Evolutionary conservation across 352 stramenopile species (phyloP), one percentile per base, ranked within the genome.

Genomic region (Nothophytophthora sp.): DNA sequence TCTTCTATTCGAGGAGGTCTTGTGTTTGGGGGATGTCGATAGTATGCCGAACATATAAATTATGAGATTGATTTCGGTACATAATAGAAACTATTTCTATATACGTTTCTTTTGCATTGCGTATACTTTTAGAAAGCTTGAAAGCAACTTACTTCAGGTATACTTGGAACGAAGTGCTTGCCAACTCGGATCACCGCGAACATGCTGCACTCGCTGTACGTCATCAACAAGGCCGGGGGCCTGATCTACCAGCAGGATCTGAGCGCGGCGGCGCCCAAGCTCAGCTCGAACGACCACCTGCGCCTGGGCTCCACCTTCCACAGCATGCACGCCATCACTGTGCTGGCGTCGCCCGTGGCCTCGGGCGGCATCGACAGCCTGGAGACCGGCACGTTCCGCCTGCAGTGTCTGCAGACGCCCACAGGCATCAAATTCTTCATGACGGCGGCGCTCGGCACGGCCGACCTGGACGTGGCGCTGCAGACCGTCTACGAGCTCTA

Each of bases 371-470:
- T 98, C 53, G 77, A 97, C 66, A 88, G 82, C 46, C 76, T 98
- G 7, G 89, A 98, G 63, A 96, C 90, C 18, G 84, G 94, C 41
- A 90, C 83, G n/a, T 96, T 97, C 60, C 84, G 85, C 13, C 54
- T 98, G 42, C 85, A 96, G 60, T 98, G 91, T 82, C 92, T 97
- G 38, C 88, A 98, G 67, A 96, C 91, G 34, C 72, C 83, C 11
- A 98, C 92, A 13, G 91, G 91, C 2, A 84, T 96, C 45, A 98
- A 97, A 55, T 98, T 98, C 60, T 96, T 98, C 52, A 86, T 97
- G 45, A 97, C 88, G n/a, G 88, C 91, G 18, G 76, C 88, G 20
- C 71, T 95, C 11, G 84, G 80, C 19, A 96, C 88, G 35, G 65
- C 73, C 16, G 88, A 96, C 12, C 55, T 98, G 30, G 90, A 97